Evolutionary conservation across 768 basidiomycete species (phyloP), one percentile per base, ranked within the genome.

Genomic region (Cantharellus cinnabarinus): DNA sequence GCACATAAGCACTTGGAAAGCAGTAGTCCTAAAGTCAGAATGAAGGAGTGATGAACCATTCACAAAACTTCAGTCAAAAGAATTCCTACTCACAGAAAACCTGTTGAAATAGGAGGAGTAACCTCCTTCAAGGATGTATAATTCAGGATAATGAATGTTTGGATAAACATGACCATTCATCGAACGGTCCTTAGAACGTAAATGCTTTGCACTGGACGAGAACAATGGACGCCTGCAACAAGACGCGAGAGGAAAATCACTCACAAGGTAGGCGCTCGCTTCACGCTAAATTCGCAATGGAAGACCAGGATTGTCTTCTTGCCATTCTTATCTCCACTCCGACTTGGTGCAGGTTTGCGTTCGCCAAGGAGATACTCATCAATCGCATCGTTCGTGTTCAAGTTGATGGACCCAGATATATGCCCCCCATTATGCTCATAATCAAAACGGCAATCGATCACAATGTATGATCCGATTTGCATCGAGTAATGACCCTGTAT

Each of bases 361-460:
- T 10, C 14, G 2, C 82, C 76, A 48, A 98, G 79, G 42, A 98
- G 71, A 56, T 87, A 76, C 57, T 86, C 82, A 68, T 95, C 90
- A 48, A 97, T 77, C 52, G 78, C 80, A 38, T 76, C 68, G 7
- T 82, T 82, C 14, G 82, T 86, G 68, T 89, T 89, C 66, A 98
- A 80, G 68, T 97, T 98, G 68, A 91, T 75, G 4, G 95, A 93
- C 10, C 90, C 86, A 5, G 79, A 79, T 63, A 98, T 80, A 72
- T 98, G 95, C 0, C 95, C 95, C 4, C 95, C 95, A 55, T 76
- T 75, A 69, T 83, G 97, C 71, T 99, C 95, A 67, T 95, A 99
- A 63, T 90, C 89, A 70, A 98, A 99, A 50, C 95, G 85, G 70
- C 95, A 98, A 71, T 99, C 95, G 64, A 99, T 83, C 60, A 99